Conservation (phyloP, 2,329 filamentous ascomycete genomes). For the Monosporascus sp. region DNA sequence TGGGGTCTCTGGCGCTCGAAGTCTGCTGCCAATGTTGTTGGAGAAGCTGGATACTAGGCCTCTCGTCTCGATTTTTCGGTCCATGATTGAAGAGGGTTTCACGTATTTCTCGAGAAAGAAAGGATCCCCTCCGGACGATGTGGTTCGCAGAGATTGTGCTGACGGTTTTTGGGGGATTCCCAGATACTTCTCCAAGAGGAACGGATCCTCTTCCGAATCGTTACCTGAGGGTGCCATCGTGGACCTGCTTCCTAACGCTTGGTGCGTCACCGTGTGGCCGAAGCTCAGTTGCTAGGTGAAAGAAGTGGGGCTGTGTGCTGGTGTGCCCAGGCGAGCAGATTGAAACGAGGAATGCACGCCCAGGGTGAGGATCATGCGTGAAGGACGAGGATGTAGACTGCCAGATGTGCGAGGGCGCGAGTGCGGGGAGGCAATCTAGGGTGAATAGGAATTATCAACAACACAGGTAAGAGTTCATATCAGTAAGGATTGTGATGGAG, state of each 20-base stretch:
- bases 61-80: background rate
- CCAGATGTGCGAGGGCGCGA: background rate
- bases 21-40: background rate
- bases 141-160: background rate
- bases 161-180: background rate
- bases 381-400: background rate
- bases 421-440: background rate
- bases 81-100: background rate
- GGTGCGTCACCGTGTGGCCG: background rate
- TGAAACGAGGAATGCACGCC: background rate
- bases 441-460: no score
- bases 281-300: background rate
- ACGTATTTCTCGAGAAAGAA: background rate
- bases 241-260: background rate
- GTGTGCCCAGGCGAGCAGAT: background rate
- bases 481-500: no score
- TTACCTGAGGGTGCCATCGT: background rate
- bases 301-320: background rate
- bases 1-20: background rate
- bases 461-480: no score
- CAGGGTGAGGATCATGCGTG: background rate
- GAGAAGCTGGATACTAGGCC: background rate
- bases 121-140: background rate
- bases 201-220: conserved; percentile 1
- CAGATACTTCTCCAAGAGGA: conserved; percentile 8